These are phyloP conservation scores for Eutrema japonicum DNA, from an alignment of 345 rosid genomes.

Conservation along the genomic window DNA sequence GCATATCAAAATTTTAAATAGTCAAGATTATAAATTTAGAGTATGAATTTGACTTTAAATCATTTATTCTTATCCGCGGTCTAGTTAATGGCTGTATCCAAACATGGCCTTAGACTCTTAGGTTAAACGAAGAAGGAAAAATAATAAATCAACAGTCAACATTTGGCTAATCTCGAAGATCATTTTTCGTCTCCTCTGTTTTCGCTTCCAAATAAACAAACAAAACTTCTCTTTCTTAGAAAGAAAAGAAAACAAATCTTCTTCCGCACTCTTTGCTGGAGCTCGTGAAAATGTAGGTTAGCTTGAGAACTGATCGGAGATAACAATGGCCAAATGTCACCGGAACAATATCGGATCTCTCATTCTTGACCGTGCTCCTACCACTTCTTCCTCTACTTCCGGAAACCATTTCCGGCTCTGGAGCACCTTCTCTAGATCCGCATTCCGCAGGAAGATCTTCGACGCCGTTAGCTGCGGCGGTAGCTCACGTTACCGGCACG, in stretches of 20 bases:
- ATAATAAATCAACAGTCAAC: conserved; percentile 41
- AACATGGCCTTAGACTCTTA: conserved; percentile 15
- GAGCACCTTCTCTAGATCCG: conserved; percentile 61
- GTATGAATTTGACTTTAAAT: neutral
- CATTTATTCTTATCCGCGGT: conserved; percentile 2
- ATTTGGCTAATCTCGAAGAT: conserved; percentile 32
- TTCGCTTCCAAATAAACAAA: conserved; percentile 39
- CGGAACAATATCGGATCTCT: conserved; percentile 75
- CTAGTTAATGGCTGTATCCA: conserved; percentile 29
- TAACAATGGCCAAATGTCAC: conserved; percentile 72
- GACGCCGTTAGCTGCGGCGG: conserved; percentile 86
- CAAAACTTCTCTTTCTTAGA: neutral
- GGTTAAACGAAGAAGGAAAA: conserved; percentile 3
- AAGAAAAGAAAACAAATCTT: neutral
- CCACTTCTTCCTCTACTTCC: conserved; percentile 44
- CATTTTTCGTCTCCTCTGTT: conserved; percentile 32
- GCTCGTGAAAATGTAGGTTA: conserved; percentile 25
- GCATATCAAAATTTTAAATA: neutral
- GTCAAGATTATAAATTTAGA: neutral
- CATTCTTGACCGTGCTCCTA: conserved; percentile 55
- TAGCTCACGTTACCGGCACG: conserved; percentile 59
- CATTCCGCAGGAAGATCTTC: conserved; percentile 71
- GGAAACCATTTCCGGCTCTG: conserved; percentile 59
- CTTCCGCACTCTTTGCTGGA: conserved; percentile 16
- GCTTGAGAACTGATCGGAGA: conserved; percentile 28